Evolutionary conservation across 306 rosid species (phyloP).

Genomic region (Arachis hypogaea): DNA sequence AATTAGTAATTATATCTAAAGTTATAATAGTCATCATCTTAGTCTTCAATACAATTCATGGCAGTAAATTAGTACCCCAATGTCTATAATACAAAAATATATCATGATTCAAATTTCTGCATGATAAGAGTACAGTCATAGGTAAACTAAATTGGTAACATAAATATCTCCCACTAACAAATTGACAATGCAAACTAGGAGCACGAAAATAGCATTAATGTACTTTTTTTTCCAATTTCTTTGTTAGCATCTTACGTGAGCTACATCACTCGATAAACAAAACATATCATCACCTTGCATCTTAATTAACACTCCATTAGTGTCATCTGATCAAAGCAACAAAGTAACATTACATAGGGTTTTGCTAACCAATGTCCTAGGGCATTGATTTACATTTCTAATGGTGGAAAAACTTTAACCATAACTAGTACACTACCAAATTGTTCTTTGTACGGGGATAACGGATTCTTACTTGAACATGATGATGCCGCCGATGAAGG

Average conservation of each 20-base stretch:
- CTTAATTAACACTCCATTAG: neutral
- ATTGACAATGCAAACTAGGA: neutral
- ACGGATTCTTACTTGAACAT: constrained; percentile 72
- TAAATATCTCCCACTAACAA: neutral
- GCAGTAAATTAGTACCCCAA: neutral
- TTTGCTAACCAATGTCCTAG: no score
- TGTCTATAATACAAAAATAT: neutral
- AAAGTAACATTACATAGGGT: no score
- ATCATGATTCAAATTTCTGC: neutral
- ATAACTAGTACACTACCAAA: no score
- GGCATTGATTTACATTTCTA: no score
- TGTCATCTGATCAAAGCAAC: no score
- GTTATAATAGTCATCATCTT: neutral
- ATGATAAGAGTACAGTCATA: neutral
- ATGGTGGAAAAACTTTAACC: no score
- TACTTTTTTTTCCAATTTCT: neutral
- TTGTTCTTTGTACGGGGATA: no score
- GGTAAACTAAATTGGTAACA: neutral
- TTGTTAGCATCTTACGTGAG: neutral
- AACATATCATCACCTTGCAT: neutral
- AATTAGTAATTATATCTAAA: neutral
- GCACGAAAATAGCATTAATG: neutral
- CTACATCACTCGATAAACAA: neutral
- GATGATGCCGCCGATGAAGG: constrained; percentile 97
- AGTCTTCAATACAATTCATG: neutral